Evolutionary conservation across 2,329 filamentous ascomycete species (phyloP), one percentile per base, ranked within the genome.

Genomic region (Phyllosticta paracitricarpa): DNA sequence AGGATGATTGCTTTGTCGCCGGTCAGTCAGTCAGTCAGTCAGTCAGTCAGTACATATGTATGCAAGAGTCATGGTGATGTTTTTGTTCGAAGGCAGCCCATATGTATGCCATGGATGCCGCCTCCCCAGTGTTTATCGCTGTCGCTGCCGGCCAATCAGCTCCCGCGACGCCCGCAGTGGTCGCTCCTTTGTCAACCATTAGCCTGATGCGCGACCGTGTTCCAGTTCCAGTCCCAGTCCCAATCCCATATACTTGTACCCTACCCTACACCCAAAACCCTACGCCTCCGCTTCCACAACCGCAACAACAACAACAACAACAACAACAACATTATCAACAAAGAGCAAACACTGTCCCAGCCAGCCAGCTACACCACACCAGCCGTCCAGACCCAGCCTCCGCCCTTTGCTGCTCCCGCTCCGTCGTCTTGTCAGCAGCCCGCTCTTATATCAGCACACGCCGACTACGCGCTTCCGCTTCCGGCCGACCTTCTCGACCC

Each of bases 401-500:
- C 12, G 10, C 9, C 35, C 7, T 22, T 40, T 17, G 35, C 35
- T 22, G 26, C 26, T 28, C 26, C 14, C 14, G 35, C 35, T 14
- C 35, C 33, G 33, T 28, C 33, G 10, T 17, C 10, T 12, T 48
- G 40, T 48, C 40, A 48, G 40, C 40, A 48, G 40, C 40, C 40
- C 40, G 40, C 40, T 48, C 40, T 48, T n/a, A 48, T 48, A 48
- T 48, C 40, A 48, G 40, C 40, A 48, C 40, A 48, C 40, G 40
- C 40, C 40, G 14, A n/a, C 54, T 28, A 57, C 59, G 59, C 59
- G 59, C 54, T 55, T 61, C 59, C 55, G 54, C 59, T 57, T 61
- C 59, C 59, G 59, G 59, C 54, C 55, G 59, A 24, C 59, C 35
- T 54, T 35, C 58, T 51, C 54, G 55, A 35, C 40, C 40, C 51